Base-by-base conservation (phyloP, 306 rosid genomes). In the Rosa rugosa region DNA sequence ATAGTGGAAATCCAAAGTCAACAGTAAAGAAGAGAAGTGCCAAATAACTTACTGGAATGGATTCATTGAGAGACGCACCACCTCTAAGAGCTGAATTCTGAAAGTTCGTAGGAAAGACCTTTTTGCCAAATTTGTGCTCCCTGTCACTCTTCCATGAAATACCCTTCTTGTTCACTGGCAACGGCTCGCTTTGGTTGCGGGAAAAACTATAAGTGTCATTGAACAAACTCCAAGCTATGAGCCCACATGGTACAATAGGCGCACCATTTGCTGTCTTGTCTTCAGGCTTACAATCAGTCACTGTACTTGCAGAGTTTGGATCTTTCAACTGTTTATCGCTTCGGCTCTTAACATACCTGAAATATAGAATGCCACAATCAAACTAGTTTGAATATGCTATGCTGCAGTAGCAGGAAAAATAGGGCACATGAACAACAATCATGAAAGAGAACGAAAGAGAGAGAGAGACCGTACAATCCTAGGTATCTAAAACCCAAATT, bases 201-300 rank as follows among this genome's bases (percentile, higher is more conserved):
- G 97, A 57, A 85, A 95, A 92, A 73, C 0, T 49, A 80, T 95
- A 95, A 1, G 99, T 95, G 79, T 95, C 99, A 14, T 95, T 95
- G 83, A 95, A 95, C 91, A 95, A 80, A 75, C 99, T 95, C 99
- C 99, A 95, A 45, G 99, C 99, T 36, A 95, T 92, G 59, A 95
- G 97, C 84, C 99, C 99, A 82, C 99, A 95, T 46, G 99, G 99
- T 77, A 95, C 84, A 71, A 95, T 84, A 56, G 88, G 75, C 11
- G 0, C 16, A 56, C 89, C 94, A 57, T 85, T 63, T 38, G n/a
- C 72, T 38, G n/a, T 72, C 0, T 3, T 0, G 73, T 79, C 85
- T 83, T 96, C 99, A 22, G 98, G 99, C 46, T 90, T 77, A 82
- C 99, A 96, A 76, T 72, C 54, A 77, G 84, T 71, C 63, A 73